phyloP scores from a whole-genome alignment of 2,329 filamentous ascomycete genomes.

The Cercospora zeae-maydis region DNA sequence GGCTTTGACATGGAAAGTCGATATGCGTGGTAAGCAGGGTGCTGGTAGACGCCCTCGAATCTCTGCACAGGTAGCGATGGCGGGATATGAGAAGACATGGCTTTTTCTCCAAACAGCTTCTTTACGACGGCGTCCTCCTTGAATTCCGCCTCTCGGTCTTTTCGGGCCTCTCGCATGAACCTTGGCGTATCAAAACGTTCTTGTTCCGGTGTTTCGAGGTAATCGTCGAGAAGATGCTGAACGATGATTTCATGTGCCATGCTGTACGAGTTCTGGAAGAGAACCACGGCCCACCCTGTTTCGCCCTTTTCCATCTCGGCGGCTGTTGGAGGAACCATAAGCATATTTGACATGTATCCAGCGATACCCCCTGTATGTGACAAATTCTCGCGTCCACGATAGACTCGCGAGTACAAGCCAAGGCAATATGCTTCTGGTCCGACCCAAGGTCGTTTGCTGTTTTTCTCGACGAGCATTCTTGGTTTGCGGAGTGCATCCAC shows the following conservation, averaged over 20 bases:
- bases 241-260: constrained; percentile 7
- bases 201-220: constrained; percentile 1
- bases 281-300: constrained; percentile 43
- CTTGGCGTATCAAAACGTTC: constrained; percentile 10
- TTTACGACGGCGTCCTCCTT: constrained; percentile 3
- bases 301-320: constrained; percentile 9
- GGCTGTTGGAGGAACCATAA: constrained; percentile 42
- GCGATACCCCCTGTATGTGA: constrained; percentile 46
- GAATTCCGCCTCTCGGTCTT: constrained; percentile 4
- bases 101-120: constrained; percentile 5
- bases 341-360: constrained; percentile 45
- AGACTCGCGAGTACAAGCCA: constrained; percentile 41
- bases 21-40: constrained; percentile 11
- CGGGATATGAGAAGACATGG: neutral
- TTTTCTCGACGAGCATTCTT: constrained; percentile 9
- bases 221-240: constrained; percentile 11
- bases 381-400: constrained; percentile 44
- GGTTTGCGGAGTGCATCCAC: constrained; percentile 17
- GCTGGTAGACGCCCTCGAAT: constrained; percentile 14
- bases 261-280: constrained; percentile 26
- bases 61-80: neutral
- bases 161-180: neutral
- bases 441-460: constrained; percentile 26
- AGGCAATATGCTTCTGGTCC: constrained; percentile 42
- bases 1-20: constrained; percentile 2